phyloP scores from a whole-genome alignment of 805 yeast species.

The Myxozyma nipponensis region DNA sequence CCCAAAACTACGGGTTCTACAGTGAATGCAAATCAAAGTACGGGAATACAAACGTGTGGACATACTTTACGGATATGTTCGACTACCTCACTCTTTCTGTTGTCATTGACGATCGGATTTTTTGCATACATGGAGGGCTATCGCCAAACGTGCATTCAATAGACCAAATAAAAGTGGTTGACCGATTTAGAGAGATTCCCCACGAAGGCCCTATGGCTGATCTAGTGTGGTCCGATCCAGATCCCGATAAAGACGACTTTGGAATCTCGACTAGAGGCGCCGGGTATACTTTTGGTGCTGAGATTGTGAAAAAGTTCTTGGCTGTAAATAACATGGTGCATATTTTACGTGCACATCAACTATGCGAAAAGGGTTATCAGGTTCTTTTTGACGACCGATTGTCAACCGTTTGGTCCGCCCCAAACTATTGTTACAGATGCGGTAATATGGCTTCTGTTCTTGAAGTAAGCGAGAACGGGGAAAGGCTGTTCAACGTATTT shows the following conservation, averaged over 20 bases:
- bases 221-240: conserved; percentile 98
- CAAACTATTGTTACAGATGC: conserved; percentile 94
- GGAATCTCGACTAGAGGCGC: conserved; percentile 94
- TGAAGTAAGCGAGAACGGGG: conserved; percentile 70
- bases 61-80: conserved; percentile 83
- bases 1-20: conserved; percentile 95
- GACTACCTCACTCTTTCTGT: conserved; percentile 87
- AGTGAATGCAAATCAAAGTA: conserved; percentile 91
- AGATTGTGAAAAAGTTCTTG: conserved; percentile 83
- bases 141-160: conserved; percentile 93
- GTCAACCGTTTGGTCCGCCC: conserved; percentile 98
- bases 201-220: conserved; percentile 99
- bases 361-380: conserved; percentile 95
- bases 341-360: conserved; percentile 89
- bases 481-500: conserved; percentile 79
- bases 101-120: conserved; percentile 81
- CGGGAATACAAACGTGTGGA: conserved; percentile 78
- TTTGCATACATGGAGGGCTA: conserved; percentile 92
- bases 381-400: conserved; percentile 85
- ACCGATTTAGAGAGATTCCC: conserved; percentile 90
- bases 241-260: conserved; percentile 72
- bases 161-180: conserved; percentile 86
- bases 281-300: conserved; percentile 91
- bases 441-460: conserved; percentile 97
- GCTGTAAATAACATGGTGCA: conserved; percentile 72